Percentiles rank a stretch among this genome's conserved stretches.
Evolutionary conservation across 805 yeast species (phyloP).

Genomic region (Suhomyces sp.): DNA sequence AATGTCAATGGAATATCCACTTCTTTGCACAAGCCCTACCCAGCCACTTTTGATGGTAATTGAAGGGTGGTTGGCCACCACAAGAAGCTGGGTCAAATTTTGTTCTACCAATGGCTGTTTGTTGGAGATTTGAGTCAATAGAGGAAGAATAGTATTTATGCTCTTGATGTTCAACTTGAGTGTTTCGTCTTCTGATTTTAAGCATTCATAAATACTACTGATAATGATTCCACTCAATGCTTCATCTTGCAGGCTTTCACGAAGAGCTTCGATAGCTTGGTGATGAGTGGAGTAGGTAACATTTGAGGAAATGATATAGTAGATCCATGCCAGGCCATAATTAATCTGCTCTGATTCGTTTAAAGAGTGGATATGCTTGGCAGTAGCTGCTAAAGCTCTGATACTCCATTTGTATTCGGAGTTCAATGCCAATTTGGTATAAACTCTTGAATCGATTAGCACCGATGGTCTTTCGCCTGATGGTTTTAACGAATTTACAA

Average conservation of each 20-base stretch:
- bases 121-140: slow-evolving; percentile 21
- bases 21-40: slow-evolving; percentile 69
- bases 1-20: slow-evolving; percentile 55
- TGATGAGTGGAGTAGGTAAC: slow-evolving; percentile 35
- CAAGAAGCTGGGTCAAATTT: slow-evolving; percentile 22
- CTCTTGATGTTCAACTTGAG: slow-evolving; percentile 15
- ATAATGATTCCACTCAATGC: slow-evolving; percentile 43
- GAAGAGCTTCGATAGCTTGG: slow-evolving; percentile 19
- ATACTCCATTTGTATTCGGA: slow-evolving; percentile 54
- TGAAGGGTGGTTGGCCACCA: slow-evolving; percentile 26
- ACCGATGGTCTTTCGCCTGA: slow-evolving; percentile 48
- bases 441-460: slow-evolving; percentile 43
- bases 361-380: slow-evolving; percentile 14
- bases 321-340: slow-evolving; percentile 51
- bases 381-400: slow-evolving; percentile 39
- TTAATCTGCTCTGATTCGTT: slow-evolving; percentile 14
- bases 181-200: slow-evolving; percentile 11
- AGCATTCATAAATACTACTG: slow-evolving; percentile 35
- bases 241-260: background rate
- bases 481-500: slow-evolving; percentile 32
- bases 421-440: slow-evolving; percentile 44
- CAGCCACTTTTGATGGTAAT: slow-evolving; percentile 54
- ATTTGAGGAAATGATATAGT: slow-evolving; percentile 41
- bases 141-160: slow-evolving; percentile 23
- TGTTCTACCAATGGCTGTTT: slow-evolving; percentile 13